Percentiles rank a stretch among this genome's conserved stretches.
These are phyloP conservation scores for Lyophyllum shimeji DNA, from an alignment of 768 basidiomycete species.

Conservation along the genomic window DNA sequence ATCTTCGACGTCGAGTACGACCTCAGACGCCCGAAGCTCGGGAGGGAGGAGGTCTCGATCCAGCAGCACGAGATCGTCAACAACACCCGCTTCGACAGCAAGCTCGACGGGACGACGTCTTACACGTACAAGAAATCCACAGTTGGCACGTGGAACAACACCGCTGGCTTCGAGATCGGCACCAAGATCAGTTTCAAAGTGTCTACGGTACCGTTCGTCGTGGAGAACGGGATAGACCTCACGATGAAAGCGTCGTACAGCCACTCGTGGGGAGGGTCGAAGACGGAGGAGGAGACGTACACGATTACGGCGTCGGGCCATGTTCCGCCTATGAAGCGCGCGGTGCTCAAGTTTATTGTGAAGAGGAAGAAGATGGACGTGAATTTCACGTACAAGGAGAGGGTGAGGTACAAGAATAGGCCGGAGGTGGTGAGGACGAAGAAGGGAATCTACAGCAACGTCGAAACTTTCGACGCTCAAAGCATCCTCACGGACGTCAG, in stretches of 20 bases:
- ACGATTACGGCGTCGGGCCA: background rate
- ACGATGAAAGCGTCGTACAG: background rate
- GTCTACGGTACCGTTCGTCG: no score
- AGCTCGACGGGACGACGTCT: no score
- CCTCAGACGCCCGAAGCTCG: no score
- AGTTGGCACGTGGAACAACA: no score
- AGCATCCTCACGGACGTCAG: no score
- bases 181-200: no score
- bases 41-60: no score
- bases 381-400: background rate
- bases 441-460: background rate
- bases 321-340: background rate
- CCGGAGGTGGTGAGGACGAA: background rate
- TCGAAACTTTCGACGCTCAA: background rate
- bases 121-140: no score
- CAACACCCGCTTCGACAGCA: no score
- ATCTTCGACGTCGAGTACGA: no score
- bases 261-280: background rate
- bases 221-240: background rate
- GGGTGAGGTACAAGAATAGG: background rate
- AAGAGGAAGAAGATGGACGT: background rate
- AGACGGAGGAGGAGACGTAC: background rate
- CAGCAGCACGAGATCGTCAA: no score
- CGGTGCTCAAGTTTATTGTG: background rate
- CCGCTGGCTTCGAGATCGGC: no score